Conservation (phyloP, 345 rosid genomes). For the Reutealis trisperma region DNA sequence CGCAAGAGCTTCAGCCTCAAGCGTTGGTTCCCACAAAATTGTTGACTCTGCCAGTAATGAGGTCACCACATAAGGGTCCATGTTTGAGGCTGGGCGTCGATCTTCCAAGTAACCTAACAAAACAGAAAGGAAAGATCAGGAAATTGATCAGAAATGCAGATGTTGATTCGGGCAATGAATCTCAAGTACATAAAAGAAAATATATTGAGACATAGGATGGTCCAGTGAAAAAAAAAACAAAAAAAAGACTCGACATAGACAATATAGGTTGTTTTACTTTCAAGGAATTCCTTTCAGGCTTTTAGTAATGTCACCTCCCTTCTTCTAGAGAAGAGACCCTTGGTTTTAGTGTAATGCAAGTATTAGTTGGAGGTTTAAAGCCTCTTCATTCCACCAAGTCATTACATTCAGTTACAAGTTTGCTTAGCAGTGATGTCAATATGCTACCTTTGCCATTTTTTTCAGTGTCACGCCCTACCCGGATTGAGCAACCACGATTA, state of each 20-base stretch:
- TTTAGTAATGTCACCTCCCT: not conserved
- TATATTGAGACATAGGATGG: too few relatives aligned
- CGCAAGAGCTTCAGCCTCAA: slow-evolving; percentile 83
- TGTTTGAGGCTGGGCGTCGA: slow-evolving; percentile 90
- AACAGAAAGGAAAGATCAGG: slow-evolving; percentile 2
- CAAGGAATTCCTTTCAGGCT: too few relatives aligned
- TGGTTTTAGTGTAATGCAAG: too few relatives aligned
- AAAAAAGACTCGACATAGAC: not conserved
- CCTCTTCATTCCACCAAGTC: not conserved
- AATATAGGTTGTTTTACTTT: not conserved
- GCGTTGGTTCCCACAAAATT: slow-evolving; percentile 75
- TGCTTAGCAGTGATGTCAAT: not conserved
- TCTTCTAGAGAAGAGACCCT: not conserved
- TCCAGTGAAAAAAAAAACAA: too few relatives aligned
- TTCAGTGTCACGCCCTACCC: slow-evolving; percentile 98
- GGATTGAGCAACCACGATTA: slow-evolving; percentile 93
- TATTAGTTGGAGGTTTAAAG: not conserved
- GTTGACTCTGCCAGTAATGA: slow-evolving; percentile 73
- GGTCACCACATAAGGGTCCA: slow-evolving; percentile 87
- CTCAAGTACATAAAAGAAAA: too few relatives aligned
- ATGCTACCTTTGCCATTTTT: slow-evolving; percentile 76
- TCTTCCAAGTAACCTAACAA: slow-evolving; percentile 83
- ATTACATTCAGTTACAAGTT: not conserved
- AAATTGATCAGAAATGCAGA: slow-evolving; percentile 18
- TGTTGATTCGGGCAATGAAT: not conserved